Evolutionary conservation across 2,329 filamentous ascomycete species (phyloP).

Genomic region (Thermoascus crustaceus): DNA sequence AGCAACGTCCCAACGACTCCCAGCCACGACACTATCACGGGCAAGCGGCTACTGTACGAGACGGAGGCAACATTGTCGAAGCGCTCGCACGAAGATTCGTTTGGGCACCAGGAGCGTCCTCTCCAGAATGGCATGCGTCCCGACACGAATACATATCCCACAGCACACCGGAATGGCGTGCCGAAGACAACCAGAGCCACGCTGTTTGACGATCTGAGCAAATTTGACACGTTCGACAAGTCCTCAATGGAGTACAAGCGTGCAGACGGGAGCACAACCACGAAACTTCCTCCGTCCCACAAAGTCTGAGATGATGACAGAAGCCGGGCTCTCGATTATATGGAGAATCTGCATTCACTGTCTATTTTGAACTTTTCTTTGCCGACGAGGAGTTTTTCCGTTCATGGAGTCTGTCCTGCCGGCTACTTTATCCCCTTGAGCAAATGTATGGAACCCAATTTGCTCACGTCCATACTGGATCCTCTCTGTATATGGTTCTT

Average conservation of each 20-base stretch:
- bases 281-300: constrained; percentile 14
- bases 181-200: constrained; percentile 11
- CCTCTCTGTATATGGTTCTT: constrained; percentile 16
- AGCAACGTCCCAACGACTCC: too few species aligned
- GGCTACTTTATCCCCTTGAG: background rate
- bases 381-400: background rate
- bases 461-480: constrained; percentile 13
- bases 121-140: constrained; percentile 40
- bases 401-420: background rate
- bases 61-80: constrained; percentile 22
- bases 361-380: background rate
- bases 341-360: background rate
- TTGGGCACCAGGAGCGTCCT: constrained; percentile 31
- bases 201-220: background rate
- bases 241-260: constrained; percentile 27
- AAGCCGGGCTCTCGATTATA: too few species aligned
- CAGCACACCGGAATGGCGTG: constrained; percentile 3
- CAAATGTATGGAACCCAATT: constrained; percentile 9
- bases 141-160: constrained; percentile 15
- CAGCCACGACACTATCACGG: constrained; percentile 16
- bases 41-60: constrained; percentile 25
- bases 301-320: background rate
- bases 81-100: constrained; percentile 30
- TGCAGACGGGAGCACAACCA: constrained; percentile 27
- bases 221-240: background rate